These are phyloP conservation scores for Mallotus repandus DNA, from an alignment of 441 rosid genomes.

Conservation along the genomic window DNA sequence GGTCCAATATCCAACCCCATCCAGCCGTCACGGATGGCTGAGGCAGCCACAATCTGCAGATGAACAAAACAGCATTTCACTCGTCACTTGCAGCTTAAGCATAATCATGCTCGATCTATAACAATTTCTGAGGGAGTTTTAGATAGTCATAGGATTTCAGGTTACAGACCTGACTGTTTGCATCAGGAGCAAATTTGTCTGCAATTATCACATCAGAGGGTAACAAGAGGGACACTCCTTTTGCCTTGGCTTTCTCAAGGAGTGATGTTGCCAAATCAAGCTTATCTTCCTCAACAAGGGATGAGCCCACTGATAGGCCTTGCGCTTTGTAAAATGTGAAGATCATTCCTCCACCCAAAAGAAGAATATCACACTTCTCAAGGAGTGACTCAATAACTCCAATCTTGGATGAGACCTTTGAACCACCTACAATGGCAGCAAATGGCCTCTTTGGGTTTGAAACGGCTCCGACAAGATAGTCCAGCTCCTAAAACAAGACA, in stretches of 20 bases:
- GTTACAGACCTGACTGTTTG: slow-evolving; percentile 70
- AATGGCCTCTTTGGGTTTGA: slow-evolving; percentile 86
- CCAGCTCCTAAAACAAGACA: slow-evolving; percentile 54
- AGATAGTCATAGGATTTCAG: slow-evolving; percentile 10
- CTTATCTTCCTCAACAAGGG: slow-evolving; percentile 91
- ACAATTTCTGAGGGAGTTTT: slow-evolving; percentile 1
- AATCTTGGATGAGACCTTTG: slow-evolving; percentile 89
- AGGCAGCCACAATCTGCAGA: slow-evolving; percentile 66
- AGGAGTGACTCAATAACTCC: slow-evolving; percentile 89
- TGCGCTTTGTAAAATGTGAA: slow-evolving; percentile 92
- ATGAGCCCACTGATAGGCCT: slow-evolving; percentile 80
- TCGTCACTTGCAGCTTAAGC: slow-evolving; percentile 7
- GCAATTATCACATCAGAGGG: slow-evolving; percentile 79
- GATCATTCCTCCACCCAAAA: slow-evolving; percentile 94
- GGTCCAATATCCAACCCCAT: slow-evolving; percentile 97
- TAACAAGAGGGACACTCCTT: slow-evolving; percentile 76
- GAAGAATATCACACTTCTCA: slow-evolving; percentile 75
- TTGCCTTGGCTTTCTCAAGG: slow-evolving; percentile 74
- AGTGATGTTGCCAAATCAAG: slow-evolving; percentile 77
- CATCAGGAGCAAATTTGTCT: slow-evolving; percentile 88
- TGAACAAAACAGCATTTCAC: slow-evolving; percentile 2
- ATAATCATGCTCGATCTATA: neutral
- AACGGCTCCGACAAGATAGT: slow-evolving; percentile 91
- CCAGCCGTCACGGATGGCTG: slow-evolving; percentile 89
- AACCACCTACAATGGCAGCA: slow-evolving; percentile 91